Evolutionary conservation across 2,329 filamentous ascomycete genomes (phyloP), one percentile per base, ranked within the genome.

Genomic region (Cercospora berteroae): DNA sequence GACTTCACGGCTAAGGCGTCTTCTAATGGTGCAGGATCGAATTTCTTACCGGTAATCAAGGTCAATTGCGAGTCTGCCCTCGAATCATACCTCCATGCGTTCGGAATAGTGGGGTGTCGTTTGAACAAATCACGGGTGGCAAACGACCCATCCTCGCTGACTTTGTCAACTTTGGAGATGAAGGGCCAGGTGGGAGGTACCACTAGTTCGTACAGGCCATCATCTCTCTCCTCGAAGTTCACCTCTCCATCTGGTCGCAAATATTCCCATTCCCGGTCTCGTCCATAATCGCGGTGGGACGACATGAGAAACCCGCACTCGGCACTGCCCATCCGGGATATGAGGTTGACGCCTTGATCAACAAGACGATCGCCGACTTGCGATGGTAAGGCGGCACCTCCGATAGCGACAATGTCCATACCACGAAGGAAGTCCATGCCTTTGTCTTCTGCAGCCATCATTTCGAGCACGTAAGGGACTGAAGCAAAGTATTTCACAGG

Each of bases 271-370:
- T 84, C 83, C n/a, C 77, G 81, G 65, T 90, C 87, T 0, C 69
- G 74, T 0, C 64, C 67, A 65, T 85, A 90, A 25, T 87, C 78
- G 23, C 88, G 82, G 73, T 87, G 82, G 0, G 88, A 90, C 3
- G 86, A 88, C 73, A 90, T 81, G 13, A 90, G 75, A 67, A 90
- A 90, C 0, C 88, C 88, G 65, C 87, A 90, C 73, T 90, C 88
- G 8, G 87, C 86, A 71, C 87, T 90, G 2, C 88, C 88, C 74
- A 88, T 89, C 48, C 88, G 81, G 0, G 87, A 89, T 1, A 89
- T 78, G 4, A 90, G 81, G 8, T 85, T 86, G 1, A 90, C 82
- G 0, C 81, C 82, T 5, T 79, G 74, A 0, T 75, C 63, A 0
- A 88, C 83, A 2, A 90, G 79, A 2, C 75, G 74, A 65, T 89